Percentiles rank a stretch among this genome's conserved stretches.
These are phyloP conservation scores for Penicillium sclerotigenum DNA, from an alignment of 2,329 filamentous ascomycete genomes.

Conservation along the genomic window DNA sequence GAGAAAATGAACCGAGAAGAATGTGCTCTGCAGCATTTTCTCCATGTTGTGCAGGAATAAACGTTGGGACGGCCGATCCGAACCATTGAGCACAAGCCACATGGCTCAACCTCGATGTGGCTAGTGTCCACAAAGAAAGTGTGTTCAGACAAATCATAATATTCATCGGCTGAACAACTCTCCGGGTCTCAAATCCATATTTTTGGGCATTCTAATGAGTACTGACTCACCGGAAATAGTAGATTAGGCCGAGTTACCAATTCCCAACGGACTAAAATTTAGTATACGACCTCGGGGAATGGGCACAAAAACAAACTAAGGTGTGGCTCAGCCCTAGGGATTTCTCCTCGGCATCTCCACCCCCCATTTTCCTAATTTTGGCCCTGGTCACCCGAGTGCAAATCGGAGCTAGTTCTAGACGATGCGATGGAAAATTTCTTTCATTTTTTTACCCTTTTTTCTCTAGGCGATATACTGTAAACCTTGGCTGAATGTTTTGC, in stretches of 20 bases:
- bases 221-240: conserved; percentile 6
- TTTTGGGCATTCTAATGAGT: not conserved
- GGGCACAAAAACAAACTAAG: conserved; percentile 6
- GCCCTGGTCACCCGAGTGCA: conserved; percentile 13
- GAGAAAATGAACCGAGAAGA: not conserved
- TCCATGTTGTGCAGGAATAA: not conserved
- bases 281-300: not conserved
- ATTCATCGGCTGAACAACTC: not conserved
- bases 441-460: not conserved
- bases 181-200: not conserved
- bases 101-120: conserved; percentile 4
- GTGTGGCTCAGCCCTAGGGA: conserved; percentile 25
- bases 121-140: not conserved
- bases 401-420: conserved; percentile 9
- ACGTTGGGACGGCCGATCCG: conserved; percentile 4
- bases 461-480: conserved; percentile 1
- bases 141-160: not conserved
- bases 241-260: conserved; percentile 8
- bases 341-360: conserved; percentile 9
- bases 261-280: not conserved
- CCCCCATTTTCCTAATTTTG: conserved; percentile 11
- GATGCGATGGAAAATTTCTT: not conserved
- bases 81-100: conserved; percentile 6
- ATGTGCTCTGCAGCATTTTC: not conserved
- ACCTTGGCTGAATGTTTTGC: not conserved